A percentile compares a stretch with the other conserved stretches of the same genome.
Evolutionary conservation across 805 yeast genomes (phyloP).

Genomic region (Starmerella riodocensis): DNA sequence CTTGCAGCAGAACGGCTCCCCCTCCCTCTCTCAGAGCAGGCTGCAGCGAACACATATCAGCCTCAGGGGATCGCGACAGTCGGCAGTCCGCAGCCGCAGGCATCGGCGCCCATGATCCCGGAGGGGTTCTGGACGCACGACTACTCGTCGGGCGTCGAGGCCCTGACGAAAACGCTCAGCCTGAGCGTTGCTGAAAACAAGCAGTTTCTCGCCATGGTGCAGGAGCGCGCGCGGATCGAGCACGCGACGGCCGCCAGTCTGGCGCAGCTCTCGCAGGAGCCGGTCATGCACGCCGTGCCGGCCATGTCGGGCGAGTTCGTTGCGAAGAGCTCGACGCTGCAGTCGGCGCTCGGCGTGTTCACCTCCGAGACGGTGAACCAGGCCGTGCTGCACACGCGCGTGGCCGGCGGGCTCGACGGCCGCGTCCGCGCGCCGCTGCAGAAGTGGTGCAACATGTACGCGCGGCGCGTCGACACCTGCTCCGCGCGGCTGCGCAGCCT

Average conservation of each 20-base stretch:
- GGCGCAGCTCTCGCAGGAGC: slow-evolving; percentile 30
- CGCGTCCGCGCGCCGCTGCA: slow-evolving; percentile 53
- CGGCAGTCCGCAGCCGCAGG: too few relatives aligned
- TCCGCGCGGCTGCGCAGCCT: slow-evolving; percentile 38
- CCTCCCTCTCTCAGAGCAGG: too few relatives aligned
- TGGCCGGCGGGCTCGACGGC: slow-evolving; percentile 45
- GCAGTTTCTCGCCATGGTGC: slow-evolving; percentile 47
- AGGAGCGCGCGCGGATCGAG: slow-evolving; percentile 54
- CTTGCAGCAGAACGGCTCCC: too few relatives aligned
- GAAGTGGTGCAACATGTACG: slow-evolving; percentile 59
- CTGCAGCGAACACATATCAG: too few relatives aligned
- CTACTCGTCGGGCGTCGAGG: slow-evolving; percentile 26
- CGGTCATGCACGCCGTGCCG: slow-evolving; percentile 21
- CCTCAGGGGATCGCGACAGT: too few relatives aligned
- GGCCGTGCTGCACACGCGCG: slow-evolving; percentile 41
- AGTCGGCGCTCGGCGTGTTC: slow-evolving; percentile 33
- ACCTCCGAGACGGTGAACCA: slow-evolving; percentile 39
- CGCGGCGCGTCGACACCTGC: slow-evolving; percentile 44
- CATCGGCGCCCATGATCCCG: too few relatives aligned
- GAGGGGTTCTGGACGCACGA: slow-evolving; percentile 28
- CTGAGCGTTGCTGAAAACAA: slow-evolving; percentile 56
- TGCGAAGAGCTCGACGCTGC: slow-evolving; percentile 17
- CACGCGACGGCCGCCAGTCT: slow-evolving; percentile 47
- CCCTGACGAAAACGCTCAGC: slow-evolving; percentile 27
- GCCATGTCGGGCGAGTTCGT: background rate